Evolutionary conservation across 108 stramenopile genomes (phyloP).

Genomic region (Conticribra weissflogii): DNA sequence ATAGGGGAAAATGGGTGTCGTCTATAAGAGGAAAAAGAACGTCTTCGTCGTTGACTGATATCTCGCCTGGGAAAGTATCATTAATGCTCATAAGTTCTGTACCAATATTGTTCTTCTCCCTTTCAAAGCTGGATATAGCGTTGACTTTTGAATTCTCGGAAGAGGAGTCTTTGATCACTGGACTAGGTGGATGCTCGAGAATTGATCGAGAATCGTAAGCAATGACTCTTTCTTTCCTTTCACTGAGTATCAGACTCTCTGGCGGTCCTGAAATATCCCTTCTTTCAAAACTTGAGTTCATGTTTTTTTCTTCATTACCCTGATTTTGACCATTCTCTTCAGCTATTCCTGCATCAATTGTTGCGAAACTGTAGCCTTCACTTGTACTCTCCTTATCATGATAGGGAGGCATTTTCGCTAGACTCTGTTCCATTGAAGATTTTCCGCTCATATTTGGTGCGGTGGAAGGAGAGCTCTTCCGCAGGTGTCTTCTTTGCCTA

Average conservation of each 20-base stretch:
- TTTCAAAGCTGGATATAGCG: background rate
- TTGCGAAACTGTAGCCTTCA: too few relatives aligned
- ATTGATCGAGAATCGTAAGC: background rate
- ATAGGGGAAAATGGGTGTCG: background rate
- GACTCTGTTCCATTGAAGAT: too few relatives aligned
- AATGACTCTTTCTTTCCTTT: background rate
- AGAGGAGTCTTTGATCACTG: background rate
- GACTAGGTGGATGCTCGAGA: background rate
- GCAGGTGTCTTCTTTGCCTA: conserved; percentile 12
- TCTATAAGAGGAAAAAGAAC: conserved; percentile 16
- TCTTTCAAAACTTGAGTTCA: too few relatives aligned
- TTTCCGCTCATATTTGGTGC: conserved; percentile 2
- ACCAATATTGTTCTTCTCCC: background rate
- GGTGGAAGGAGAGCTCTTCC: conserved; percentile 2
- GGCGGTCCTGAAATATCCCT: too few relatives aligned
- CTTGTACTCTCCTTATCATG: too few relatives aligned
- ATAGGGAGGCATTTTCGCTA: too few relatives aligned
- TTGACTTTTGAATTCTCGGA: background rate
- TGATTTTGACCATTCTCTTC: too few relatives aligned
- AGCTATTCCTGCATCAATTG: too few relatives aligned
- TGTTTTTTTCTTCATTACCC: too few relatives aligned
- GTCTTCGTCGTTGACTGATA: conserved; percentile 8
- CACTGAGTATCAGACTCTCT: background rate
- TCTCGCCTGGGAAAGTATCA: background rate
- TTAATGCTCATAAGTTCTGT: background rate